Conservation (phyloP, 2,329 filamentous ascomycete species). For the Trichoderma pleuroti region DNA sequence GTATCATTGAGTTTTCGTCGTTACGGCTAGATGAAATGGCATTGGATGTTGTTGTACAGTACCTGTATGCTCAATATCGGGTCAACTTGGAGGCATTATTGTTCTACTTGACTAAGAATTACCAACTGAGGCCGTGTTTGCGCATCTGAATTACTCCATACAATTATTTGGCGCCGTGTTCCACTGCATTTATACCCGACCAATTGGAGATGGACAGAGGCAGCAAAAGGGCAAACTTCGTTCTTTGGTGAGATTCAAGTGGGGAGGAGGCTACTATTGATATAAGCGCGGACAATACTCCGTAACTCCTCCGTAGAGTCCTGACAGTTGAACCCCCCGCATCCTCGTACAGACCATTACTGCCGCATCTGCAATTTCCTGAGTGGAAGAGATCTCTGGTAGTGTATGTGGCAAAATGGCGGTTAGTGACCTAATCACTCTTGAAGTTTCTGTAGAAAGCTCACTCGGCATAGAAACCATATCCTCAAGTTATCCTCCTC, state of each 20-base stretch:
- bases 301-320: neutral
- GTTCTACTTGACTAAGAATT: neutral
- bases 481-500: slow-evolving; percentile 76
- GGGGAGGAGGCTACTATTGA: neutral
- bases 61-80: neutral
- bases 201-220: neutral
- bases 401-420: slow-evolving; percentile 20
- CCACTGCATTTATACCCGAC: neutral
- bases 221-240: neutral
- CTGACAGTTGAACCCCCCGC: neutral
- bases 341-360: neutral
- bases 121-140: neutral
- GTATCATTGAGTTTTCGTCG: neutral
- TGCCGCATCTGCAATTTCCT: neutral
- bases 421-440: slow-evolving; percentile 18
- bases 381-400: neutral
- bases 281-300: neutral
- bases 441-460: neutral
- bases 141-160: neutral
- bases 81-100: neutral
- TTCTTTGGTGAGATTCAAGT: neutral
- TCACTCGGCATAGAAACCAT: slow-evolving; percentile 42
- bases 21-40: neutral
- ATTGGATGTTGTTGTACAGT: neutral
- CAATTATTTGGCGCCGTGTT: neutral